These are phyloP conservation scores for Trypanosoma cruzi DNA, from an alignment of 208 protist species.

Conservation along the genomic window DNA sequence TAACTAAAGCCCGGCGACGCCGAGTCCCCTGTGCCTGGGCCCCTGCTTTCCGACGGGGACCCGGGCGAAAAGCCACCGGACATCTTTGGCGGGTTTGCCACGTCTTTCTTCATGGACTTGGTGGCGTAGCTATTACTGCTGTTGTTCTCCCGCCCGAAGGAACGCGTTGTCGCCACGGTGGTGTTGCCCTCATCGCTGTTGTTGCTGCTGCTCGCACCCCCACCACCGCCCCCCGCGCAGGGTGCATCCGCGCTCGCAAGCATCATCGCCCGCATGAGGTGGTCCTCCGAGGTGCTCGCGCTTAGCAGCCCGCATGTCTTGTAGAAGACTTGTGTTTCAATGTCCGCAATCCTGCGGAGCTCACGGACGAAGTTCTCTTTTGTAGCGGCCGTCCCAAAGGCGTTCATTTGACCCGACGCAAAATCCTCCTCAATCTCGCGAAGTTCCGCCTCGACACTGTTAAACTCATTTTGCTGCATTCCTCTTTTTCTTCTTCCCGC, in stretches of 20 bases:
- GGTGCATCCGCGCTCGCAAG: slow-evolving; percentile 54
- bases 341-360: slow-evolving; percentile 72
- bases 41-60: background rate
- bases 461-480: slow-evolving; percentile 70
- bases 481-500: background rate
- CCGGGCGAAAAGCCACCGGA: background rate
- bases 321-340: slow-evolving; percentile 90
- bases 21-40: background rate
- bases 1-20: background rate
- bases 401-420: slow-evolving; percentile 81
- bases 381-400: slow-evolving; percentile 65
- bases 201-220: slow-evolving; percentile 28
- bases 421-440: slow-evolving; percentile 86
- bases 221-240: slow-evolving; percentile 8
- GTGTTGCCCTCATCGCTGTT: slow-evolving; percentile 26
- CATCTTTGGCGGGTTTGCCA: background rate
- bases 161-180: background rate
- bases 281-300: slow-evolving; percentile 54
- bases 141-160: background rate
- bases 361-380: slow-evolving; percentile 81
- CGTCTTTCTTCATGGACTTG: background rate
- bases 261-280: slow-evolving; percentile 69
- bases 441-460: slow-evolving; percentile 77
- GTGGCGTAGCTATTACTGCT: slow-evolving; percentile 5
- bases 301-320: slow-evolving; percentile 75